Evolutionary conservation across 2,329 filamentous ascomycete species (phyloP).

Genomic region (Huntiella savannae): DNA sequence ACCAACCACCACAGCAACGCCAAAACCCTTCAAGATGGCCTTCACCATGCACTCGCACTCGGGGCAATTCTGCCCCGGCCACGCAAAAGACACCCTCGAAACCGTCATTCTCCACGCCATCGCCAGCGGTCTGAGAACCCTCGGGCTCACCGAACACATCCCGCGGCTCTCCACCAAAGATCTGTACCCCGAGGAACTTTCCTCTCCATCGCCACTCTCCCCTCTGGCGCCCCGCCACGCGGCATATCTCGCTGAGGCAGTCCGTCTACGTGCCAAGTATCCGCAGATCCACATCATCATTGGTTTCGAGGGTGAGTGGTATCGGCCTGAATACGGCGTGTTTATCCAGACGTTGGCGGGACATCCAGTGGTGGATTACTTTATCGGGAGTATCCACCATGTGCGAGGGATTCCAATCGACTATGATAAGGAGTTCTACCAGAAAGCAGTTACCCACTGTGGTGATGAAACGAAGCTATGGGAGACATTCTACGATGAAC

Average conservation of each 20-base stretch:
- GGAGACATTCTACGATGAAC: slow-evolving; percentile 72
- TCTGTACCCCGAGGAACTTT: slow-evolving; percentile 71
- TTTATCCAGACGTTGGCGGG: slow-evolving; percentile 41
- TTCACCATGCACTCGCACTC: slow-evolving; percentile 98
- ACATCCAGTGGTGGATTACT: slow-evolving; percentile 59
- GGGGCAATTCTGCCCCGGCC: slow-evolving; percentile 83
- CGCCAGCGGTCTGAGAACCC: slow-evolving; percentile 55
- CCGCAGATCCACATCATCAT: slow-evolving; percentile 58
- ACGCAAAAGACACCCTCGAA: slow-evolving; percentile 72
- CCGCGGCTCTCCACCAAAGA: slow-evolving; percentile 55
- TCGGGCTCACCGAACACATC: slow-evolving; percentile 91
- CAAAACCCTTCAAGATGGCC: slow-evolving; percentile 42
- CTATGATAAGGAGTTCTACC: slow-evolving; percentile 53
- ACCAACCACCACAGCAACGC: neutral
- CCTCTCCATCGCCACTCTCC: slow-evolving; percentile 12
- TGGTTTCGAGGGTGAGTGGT: slow-evolving; percentile 88
- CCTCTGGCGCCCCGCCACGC: slow-evolving; percentile 29
- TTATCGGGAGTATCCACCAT: slow-evolving; percentile 86
- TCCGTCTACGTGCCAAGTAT: slow-evolving; percentile 48
- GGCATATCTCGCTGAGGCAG: slow-evolving; percentile 58
- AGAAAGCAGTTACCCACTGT: slow-evolving; percentile 28
- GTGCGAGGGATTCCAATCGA: slow-evolving; percentile 75
- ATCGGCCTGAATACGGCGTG: slow-evolving; percentile 42
- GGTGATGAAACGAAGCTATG: slow-evolving; percentile 50
- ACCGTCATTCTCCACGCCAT: slow-evolving; percentile 68